Evolutionary conservation across 2,329 filamentous ascomycete species (phyloP).

Genomic region (Botrytis cinerea): DNA sequence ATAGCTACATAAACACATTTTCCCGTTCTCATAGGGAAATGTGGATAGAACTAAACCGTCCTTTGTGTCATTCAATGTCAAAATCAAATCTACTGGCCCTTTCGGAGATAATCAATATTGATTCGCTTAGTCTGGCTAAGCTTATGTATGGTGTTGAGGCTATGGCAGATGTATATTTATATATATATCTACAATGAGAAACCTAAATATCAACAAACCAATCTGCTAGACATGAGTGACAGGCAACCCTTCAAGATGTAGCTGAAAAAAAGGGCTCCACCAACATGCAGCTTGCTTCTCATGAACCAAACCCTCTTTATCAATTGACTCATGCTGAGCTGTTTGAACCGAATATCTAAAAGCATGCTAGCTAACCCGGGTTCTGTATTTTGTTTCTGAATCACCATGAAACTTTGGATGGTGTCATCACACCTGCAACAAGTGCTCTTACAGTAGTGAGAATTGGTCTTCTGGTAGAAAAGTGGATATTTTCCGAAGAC

Average conservation of each 20-base stretch:
- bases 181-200: neutral
- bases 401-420: conserved; percentile 9
- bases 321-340: conserved; percentile 1
- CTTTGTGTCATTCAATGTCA: neutral
- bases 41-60: neutral
- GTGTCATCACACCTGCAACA: neutral
- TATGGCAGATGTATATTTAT: conserved; percentile 5
- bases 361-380: neutral
- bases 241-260: neutral
- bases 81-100: neutral
- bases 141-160: neutral
- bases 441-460: neutral
- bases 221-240: neutral
- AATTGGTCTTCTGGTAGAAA: neutral
- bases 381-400: neutral
- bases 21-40: neutral
- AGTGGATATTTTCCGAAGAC: conserved; percentile 10
- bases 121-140: neutral
- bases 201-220: neutral
- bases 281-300: conserved; percentile 5
- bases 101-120: neutral
- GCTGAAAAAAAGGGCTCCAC: neutral
- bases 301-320: neutral
- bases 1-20: neutral
- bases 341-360: neutral